These are phyloP conservation scores for Trichoderma erinaceum DNA, from an alignment of 495 filamentous ascomycete species.

Conservation along the genomic window DNA sequence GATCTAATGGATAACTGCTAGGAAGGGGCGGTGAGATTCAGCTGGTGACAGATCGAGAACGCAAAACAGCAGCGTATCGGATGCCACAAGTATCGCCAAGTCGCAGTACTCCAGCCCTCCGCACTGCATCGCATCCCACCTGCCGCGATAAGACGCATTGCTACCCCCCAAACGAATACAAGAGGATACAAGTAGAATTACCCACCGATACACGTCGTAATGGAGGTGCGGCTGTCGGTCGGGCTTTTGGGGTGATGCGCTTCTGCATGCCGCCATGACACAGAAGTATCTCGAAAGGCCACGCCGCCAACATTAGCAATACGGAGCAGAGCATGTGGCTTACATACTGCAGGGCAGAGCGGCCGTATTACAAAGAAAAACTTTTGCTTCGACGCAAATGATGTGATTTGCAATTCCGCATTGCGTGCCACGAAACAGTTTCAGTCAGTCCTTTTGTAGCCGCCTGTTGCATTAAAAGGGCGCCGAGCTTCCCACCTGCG, in stretches of 20 bases:
- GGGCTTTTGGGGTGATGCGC: background rate
- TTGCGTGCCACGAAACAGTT: background rate
- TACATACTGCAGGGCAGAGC: background rate
- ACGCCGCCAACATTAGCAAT: slow-evolving; percentile 2
- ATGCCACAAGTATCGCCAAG: too few relatives aligned
- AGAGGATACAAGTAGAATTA: background rate
- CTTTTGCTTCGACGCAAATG: background rate
- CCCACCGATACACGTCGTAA: background rate
- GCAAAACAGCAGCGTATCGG: background rate
- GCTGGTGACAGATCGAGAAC: slow-evolving; percentile 7
- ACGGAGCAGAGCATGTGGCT: background rate
- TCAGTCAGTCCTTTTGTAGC: background rate
- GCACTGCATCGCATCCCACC: too few relatives aligned
- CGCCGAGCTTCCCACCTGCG: background rate
- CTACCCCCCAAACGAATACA: background rate
- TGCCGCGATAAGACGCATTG: too few relatives aligned
- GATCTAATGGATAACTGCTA: background rate
- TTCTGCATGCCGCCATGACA: slow-evolving; percentile 1
- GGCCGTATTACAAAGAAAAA: background rate
- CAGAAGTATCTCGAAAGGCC: slow-evolving; percentile 8
- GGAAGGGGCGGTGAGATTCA: slow-evolving; percentile 6
- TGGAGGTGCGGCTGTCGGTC: slow-evolving; percentile 12
- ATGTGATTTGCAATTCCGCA: slow-evolving; percentile 2
- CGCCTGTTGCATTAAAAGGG: background rate
- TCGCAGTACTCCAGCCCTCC: too few relatives aligned